phyloP scores from a whole-genome alignment of 73 alveolate genomes.

The Stentor coeruleus region DNA sequence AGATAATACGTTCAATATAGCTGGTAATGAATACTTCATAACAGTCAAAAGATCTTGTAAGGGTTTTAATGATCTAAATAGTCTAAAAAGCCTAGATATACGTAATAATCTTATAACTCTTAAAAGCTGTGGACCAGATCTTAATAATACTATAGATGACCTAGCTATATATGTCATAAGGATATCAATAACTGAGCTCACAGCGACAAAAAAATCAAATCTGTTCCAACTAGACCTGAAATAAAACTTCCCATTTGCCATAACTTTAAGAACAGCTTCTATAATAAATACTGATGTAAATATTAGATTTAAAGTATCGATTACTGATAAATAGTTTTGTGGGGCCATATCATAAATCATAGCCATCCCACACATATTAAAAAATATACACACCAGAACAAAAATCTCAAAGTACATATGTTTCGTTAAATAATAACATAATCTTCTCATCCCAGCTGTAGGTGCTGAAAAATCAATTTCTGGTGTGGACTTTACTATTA shows the following conservation, averaged over 20 bases:
- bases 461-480: constrained; percentile 31
- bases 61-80: constrained; percentile 60
- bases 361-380: constrained; percentile 90
- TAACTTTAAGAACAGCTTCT: constrained; percentile 71
- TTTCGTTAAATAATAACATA: constrained; percentile 61
- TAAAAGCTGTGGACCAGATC: no score
- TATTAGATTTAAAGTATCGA: constrained; percentile 48
- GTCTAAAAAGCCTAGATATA: constrained; percentile 66
- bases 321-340: constrained; percentile 27
- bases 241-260: constrained; percentile 56
- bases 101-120: constrained; percentile 58
- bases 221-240: constrained; percentile 43
- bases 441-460: constrained; percentile 60
- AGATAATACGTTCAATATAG: constrained; percentile 78
- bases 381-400: constrained; percentile 77
- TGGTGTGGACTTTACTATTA: constrained; percentile 41
- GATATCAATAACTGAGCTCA: no score
- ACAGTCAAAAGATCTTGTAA: constrained; percentile 59
- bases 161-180: no score
- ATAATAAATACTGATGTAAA: constrained; percentile 62
- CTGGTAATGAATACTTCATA: constrained; percentile 78
- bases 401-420: constrained; percentile 58
- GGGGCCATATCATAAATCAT: constrained; percentile 65
- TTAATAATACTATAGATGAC: no score
- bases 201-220: no score